Evolutionary conservation across 768 basidiomycete genomes (phyloP).

Genomic region (Podaxis sp.): DNA sequence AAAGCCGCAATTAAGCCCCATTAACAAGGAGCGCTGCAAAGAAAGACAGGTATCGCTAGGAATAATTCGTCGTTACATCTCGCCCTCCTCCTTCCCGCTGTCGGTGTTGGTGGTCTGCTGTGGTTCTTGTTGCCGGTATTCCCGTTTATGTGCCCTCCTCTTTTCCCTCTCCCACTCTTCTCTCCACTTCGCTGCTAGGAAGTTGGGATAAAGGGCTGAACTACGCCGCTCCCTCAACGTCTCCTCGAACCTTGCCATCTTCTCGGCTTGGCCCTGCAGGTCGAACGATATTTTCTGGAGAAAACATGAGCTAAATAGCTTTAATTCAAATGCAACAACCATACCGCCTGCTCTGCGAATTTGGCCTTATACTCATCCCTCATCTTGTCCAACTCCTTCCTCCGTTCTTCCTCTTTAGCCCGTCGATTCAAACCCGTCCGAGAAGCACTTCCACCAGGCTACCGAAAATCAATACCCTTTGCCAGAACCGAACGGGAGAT

Average conservation of each 20-base stretch:
- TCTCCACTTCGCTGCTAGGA: slow-evolving; percentile 57
- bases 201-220: slow-evolving; percentile 60
- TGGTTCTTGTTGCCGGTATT: slow-evolving; percentile 20
- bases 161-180: slow-evolving; percentile 48
- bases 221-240: slow-evolving; percentile 47
- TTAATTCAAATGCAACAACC: slow-evolving; percentile 18
- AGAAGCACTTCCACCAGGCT: slow-evolving; percentile 46
- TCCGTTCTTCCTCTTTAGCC: slow-evolving; percentile 64
- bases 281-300: slow-evolving; percentile 49
- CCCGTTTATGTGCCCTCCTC: slow-evolving; percentile 32
- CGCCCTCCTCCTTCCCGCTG: slow-evolving; percentile 40
- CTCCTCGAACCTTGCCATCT: slow-evolving; percentile 65
- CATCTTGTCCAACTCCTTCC: slow-evolving; percentile 66
- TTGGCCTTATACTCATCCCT: slow-evolving; percentile 67
- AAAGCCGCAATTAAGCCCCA: neutral
- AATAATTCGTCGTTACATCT: slow-evolving; percentile 24
- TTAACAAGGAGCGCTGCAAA: neutral
- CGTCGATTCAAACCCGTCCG: slow-evolving; percentile 38
- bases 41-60: neutral
- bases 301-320: neutral
- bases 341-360: slow-evolving; percentile 54
- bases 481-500: neutral
- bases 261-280: slow-evolving; percentile 58
- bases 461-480: neutral
- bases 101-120: slow-evolving; percentile 26